Evolutionary conservation across 495 filamentous ascomycete genomes (phyloP), one percentile per base, ranked within the genome.

Genomic region (Aspergillus carlsbadensis): DNA sequence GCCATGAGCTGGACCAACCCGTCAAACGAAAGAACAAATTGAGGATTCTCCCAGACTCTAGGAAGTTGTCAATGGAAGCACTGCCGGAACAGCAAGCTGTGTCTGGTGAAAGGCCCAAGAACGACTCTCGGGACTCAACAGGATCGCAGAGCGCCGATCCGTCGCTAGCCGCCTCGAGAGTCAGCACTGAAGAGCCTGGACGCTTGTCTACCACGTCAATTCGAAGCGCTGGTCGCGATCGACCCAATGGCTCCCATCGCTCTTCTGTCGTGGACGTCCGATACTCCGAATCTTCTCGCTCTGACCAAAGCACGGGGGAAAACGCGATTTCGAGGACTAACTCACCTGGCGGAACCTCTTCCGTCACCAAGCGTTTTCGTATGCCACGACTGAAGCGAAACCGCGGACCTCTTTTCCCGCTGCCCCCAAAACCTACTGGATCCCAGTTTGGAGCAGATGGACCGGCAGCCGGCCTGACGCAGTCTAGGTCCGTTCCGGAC

Each of bases 211-310:
- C 78, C 1, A 79, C 77, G 15, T 76, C 74, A 6, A 66, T 68
- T 18, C 75, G 69, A 47, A 74, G 69, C 58, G 74, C 73, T 10
- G 80, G 86, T 57, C 80, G 86, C 43, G 77, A 84, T 10, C 87
- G 85, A 46, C 76, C 78, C 47, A 87, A 88, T 55, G 88, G 92
- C 50, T 80, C 81, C 5, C 78, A 67, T 81, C 88, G 40, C 72
- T 85, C 35, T 63, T 96, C 87, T 5, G 78, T 89, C 13, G 84
- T 86, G 2, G 78, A 87, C 41, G 81, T 84, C 48, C 80, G 94
- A 37, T 78, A 90, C 21, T 97, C 94, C 4, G 94, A 97, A 57
- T 97, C 94, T 0, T 96, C 92, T 20, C 85, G 90, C 49, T 96
- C 93, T 17, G 92, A 96, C 66, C 87, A 84, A 24, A 95, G 92